Evolutionary conservation across 2,329 filamentous ascomycete genomes (phyloP), one percentile per base, ranked within the genome.

Genomic region (Penicillium polonicum): DNA sequence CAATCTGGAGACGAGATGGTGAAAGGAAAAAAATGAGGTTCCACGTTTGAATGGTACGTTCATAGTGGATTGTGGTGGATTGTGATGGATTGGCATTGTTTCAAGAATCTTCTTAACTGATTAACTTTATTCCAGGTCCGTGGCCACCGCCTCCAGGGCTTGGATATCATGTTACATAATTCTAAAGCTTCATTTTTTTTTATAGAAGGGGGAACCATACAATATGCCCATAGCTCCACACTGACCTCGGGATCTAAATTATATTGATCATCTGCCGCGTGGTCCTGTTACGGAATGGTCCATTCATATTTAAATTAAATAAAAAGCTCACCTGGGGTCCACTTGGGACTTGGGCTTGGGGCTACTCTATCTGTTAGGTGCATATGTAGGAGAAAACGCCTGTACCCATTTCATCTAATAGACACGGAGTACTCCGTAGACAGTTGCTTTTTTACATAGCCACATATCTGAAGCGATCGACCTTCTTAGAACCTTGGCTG

Each of bases 321-420:
- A 12, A 38, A 41, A 9, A 29, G 4, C 27, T 38, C 49, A 19
- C 56, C 55, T 60, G 57, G 46, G 48, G 59, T 46, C 46, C 38
- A 49, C 48, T 43, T 23, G 21, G 21, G 21, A 48, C 48, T 46
- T 50, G 27, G n/a, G 13, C 43, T 55, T 51, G 55, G 53, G 48
- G 31, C 50, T 54, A 50, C 60, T 58, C 31, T 39, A 58, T 63
- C 58, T 48, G 58, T 57, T 51, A 58, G 58, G 55, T 60, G 54
- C 54, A 52, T 53, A n/a, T 8, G 23, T 19, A 33, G 31, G 17
- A 19, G 43, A 25, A 33, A 38, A 41, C n/a, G 7, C 41, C 12
- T 33, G 31, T 33, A 17, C 15, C 31, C 33, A 13, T 35, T 39
- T 17, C 23, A 5, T 5, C 23, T 23, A 23, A 23, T 5, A 21